Base-by-base conservation (phyloP, 176 grass and related monocot genomes). In the Raddia distichophylla region DNA sequence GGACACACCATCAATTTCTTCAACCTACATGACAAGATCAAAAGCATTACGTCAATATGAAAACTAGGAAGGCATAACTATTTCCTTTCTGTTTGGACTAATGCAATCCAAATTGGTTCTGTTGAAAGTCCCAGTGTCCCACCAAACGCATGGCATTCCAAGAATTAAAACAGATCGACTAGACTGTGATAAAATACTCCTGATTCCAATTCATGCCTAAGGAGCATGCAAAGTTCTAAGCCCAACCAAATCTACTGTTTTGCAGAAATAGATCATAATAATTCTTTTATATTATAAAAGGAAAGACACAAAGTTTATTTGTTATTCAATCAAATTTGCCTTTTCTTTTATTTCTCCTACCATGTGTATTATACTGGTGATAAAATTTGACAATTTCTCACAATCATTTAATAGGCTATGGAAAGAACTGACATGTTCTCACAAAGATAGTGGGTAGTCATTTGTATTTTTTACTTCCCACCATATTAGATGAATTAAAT, bases 1-100 rank as follows among this genome's bases (percentile, higher is more conserved):
- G 33, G 90, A 79, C 64, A 53, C 70, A 19, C 51, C 67, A 9
- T 95, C 82, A 65, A 93, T 66, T 64, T 91, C 84, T 86, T 84
- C 75, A 45, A 89, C 84, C 92, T 98, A 57, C n/a, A 67, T 5
- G 53, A 56, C 45, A 72, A 81, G 67, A 58, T 55, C 9, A 57
- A 40, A 22, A 75, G 11, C 48, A 10, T 67, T 58, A 2, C 62
- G 59, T 76, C 32, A 52, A 10, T 70, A 54, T 47, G 54, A 16
- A 46, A 71, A 40, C 17, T 11, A 78, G 68, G 6, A 46, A 49
- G n/a, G 58, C 16, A 57, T 43, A 13, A 57, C 8, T 15, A 17
- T 51, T 50, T 62, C 40, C 22, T 17, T 49, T 17, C 44, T 64
- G 11, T 37, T 10, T 15, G 8, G 9, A 37, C 51, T 27, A 56